A percentile compares a stretch with the other conserved stretches of the same genome.
Conservation (phyloP, 441 rosid species). For the California macrophylla region DNA sequence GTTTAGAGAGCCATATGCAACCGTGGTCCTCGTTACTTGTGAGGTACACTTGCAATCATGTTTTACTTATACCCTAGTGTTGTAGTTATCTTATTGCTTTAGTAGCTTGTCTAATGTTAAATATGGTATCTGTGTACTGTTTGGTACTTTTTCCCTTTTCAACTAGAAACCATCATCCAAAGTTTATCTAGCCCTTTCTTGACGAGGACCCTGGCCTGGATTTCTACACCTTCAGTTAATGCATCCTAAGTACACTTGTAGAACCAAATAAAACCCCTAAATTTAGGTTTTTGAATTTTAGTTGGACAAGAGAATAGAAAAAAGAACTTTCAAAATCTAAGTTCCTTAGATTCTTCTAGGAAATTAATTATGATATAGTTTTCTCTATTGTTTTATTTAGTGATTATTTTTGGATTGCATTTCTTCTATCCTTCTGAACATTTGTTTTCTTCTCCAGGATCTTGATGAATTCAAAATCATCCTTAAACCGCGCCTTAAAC, state of each 20-base stretch:
- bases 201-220: not conserved
- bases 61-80: not conserved
- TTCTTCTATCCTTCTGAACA: conserved; percentile 9
- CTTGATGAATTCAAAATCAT: conserved; percentile 95
- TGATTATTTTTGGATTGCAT: not conserved
- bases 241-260: not conserved
- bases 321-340: not conserved
- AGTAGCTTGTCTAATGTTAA: not conserved
- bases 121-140: not conserved
- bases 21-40: conserved; percentile 85
- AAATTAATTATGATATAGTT: not conserved
- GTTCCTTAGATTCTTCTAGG: not conserved
- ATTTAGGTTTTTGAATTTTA: not conserved
- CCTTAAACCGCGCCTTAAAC: conserved; percentile 83
- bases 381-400: not conserved
- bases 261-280: not conserved
- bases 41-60: conserved; percentile 49
- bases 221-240: not conserved
- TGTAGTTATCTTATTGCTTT: not conserved
- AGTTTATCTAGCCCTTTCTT: not conserved
- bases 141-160: not conserved
- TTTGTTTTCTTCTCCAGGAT: conserved; percentile 40
- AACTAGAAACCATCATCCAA: not conserved
- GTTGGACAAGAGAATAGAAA: not conserved
- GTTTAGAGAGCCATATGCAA: conserved; percentile 94